phyloP scores from a whole-genome alignment of 768 basidiomycete species.

The Phaeolepiota aurea region DNA sequence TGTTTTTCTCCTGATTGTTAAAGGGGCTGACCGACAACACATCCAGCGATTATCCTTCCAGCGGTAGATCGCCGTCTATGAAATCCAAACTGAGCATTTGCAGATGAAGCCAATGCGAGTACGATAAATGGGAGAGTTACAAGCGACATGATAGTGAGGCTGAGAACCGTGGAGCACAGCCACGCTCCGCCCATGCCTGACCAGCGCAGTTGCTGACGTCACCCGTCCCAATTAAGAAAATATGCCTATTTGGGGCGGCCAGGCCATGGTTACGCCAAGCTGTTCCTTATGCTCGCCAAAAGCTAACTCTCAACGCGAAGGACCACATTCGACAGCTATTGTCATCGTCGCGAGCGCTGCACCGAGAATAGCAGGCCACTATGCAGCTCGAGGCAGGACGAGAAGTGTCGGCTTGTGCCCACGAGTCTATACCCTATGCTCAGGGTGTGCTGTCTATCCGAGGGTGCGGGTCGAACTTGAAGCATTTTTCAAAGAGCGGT shows the following conservation, averaged over 20 bases:
- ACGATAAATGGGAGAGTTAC: neutral
- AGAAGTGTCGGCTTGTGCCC: too few relatives aligned
- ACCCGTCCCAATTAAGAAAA: neutral
- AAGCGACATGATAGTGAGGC: neutral
- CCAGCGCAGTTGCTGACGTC: neutral
- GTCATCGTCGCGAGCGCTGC: too few relatives aligned
- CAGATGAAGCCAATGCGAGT: neutral
- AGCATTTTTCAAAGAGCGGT: too few relatives aligned
- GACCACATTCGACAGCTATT: too few relatives aligned
- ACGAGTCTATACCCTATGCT: too few relatives aligned
- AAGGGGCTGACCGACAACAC: slow-evolving; percentile 7
- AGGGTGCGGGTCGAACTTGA: too few relatives aligned
- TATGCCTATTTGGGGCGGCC: neutral
- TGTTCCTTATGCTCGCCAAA: too few relatives aligned
- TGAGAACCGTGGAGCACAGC: neutral
- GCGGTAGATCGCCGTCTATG: neutral
- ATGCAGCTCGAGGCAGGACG: too few relatives aligned
- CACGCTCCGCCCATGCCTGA: neutral
- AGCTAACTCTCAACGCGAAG: too few relatives aligned
- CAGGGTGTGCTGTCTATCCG: too few relatives aligned
- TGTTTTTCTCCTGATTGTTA: neutral
- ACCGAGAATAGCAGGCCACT: too few relatives aligned
- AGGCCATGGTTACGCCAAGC: too few relatives aligned
- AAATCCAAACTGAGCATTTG: neutral
- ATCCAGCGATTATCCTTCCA: slow-evolving; percentile 8